These are phyloP conservation scores for Kuraishia floccosa DNA, from an alignment of 805 yeast species.

Conservation along the genomic window DNA sequence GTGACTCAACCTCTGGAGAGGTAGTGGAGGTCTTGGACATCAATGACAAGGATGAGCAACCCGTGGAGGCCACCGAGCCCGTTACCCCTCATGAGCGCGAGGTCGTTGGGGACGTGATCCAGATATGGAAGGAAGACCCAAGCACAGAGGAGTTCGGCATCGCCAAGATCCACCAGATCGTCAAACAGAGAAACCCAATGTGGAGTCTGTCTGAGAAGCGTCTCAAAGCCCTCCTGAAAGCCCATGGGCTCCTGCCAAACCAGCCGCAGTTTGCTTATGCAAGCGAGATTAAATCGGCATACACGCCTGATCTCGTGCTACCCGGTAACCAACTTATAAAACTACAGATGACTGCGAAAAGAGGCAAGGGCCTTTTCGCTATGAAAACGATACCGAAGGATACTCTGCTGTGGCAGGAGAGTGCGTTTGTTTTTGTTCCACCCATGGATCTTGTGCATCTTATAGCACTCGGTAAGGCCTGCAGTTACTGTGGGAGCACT, in stretches of 20 bases:
- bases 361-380: slow-evolving; percentile 57
- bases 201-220: slow-evolving; percentile 59
- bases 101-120: slow-evolving; percentile 47
- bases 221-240: slow-evolving; percentile 39
- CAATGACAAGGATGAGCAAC: too few relatives aligned
- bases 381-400: slow-evolving; percentile 29
- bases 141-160: slow-evolving; percentile 46
- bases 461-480: slow-evolving; percentile 52
- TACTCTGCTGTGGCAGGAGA: slow-evolving; percentile 47
- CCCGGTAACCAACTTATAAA: slow-evolving; percentile 19
- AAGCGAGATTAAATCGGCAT: slow-evolving; percentile 37
- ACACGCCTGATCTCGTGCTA: slow-evolving; percentile 29
- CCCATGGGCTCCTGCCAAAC: slow-evolving; percentile 39
- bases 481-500: slow-evolving; percentile 60
- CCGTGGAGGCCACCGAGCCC: too few relatives aligned
- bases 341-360: slow-evolving; percentile 33
- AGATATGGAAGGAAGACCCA: slow-evolving; percentile 60
- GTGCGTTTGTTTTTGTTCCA: slow-evolving; percentile 44
- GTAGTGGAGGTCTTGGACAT: too few relatives aligned
- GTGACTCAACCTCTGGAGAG: too few relatives aligned
- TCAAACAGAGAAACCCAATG: slow-evolving; percentile 38
- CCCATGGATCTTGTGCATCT: slow-evolving; percentile 55
- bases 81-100: slow-evolving; percentile 32
- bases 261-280: slow-evolving; percentile 37
- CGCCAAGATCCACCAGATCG: slow-evolving; percentile 35